Base-by-base conservation (phyloP, 2,329 filamentous ascomycete genomes). In the Talaromyces sp. region DNA sequence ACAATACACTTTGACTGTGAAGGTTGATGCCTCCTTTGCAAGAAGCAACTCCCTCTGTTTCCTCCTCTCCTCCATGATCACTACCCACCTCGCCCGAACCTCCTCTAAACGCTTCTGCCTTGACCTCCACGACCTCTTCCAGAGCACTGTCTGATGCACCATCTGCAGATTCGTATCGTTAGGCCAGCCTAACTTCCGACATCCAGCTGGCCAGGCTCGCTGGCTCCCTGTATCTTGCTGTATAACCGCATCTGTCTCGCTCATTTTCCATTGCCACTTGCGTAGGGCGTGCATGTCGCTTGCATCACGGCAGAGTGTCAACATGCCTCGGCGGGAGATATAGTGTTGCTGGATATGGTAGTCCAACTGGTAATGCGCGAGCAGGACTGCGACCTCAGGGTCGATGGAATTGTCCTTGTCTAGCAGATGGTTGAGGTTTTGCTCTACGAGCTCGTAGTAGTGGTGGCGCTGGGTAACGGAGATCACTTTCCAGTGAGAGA, bases 331-430 rank as follows among this genome's bases (percentile, higher is more conserved):
- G 2, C 57, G 54, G 2, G 52, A 27, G 19, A 67, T 55, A 27
- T 65, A 64, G 37, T 72, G 70, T 17, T 69, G 61, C 13, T 66
- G 65, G 17, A 72, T 64, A 43, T 72, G 70, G n/a, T 60, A 67
- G 37, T 71, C 68, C 3, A 69, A 57, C 14, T 58, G 57, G 37
- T 70, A 71, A 30, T 63, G 63, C 3, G 68, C 68, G 30, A 66
- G 65, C 1, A 59, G 45, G 3, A 61, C 47, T 3, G 55, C 53
- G 3, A 52, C 14, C 20, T 61, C 57, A 2, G 43, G 30, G 8
- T 59, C 43, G 1, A 14, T 55, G 49, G 19, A 60, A 48, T 5
- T 50, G 22, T 49, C n/a, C 32, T 62, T 49, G 24, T 62, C 51
- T 1, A 59, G 44, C 17, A 47, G 20, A 17, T 43, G 22, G 16